Evolutionary conservation across 345 rosid genomes (phyloP).

Genomic region (Erucastrum elatum): DNA sequence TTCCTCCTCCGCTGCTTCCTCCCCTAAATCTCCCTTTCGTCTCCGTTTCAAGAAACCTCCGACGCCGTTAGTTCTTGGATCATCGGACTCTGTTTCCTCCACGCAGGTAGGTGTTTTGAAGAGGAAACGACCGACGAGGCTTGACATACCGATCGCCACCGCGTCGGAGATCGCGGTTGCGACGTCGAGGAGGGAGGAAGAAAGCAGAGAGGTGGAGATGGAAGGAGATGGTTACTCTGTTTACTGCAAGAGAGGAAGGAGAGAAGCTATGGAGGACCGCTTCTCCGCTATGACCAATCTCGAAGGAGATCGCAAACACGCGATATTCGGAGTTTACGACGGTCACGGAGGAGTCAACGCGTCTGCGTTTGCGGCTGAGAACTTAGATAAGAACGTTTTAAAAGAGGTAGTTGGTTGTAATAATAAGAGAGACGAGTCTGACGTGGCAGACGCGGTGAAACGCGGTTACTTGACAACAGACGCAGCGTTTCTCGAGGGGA

Average conservation of each 20-base stretch:
- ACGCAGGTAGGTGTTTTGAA: slow-evolving; percentile 44
- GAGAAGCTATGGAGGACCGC: slow-evolving; percentile 92
- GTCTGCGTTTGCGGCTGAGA: slow-evolving; percentile 75
- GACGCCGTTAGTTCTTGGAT: slow-evolving; percentile 23
- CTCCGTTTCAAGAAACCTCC: slow-evolving; percentile 63
- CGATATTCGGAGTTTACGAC: slow-evolving; percentile 79
- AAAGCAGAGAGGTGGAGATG: slow-evolving; percentile 48
- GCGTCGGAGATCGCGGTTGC: slow-evolving; percentile 10
- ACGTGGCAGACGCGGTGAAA: slow-evolving; percentile 58
- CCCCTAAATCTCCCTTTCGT: slow-evolving; percentile 72
- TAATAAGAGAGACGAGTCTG: slow-evolving; percentile 40
- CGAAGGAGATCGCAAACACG: slow-evolving; percentile 71
- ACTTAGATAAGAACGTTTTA: slow-evolving; percentile 64
- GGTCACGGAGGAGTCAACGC: slow-evolving; percentile 91
- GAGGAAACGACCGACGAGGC: slow-evolving; percentile 82
- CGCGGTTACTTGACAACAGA: slow-evolving; percentile 77
- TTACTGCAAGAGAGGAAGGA: slow-evolving; percentile 84
- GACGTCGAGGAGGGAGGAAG: slow-evolving; percentile 39
- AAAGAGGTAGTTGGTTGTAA: slow-evolving; percentile 39
- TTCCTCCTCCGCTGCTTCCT: slow-evolving; percentile 48
- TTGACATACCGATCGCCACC: slow-evolving; percentile 55
- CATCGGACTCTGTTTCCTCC: slow-evolving; percentile 30
- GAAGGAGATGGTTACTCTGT: slow-evolving; percentile 72
- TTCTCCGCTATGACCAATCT: slow-evolving; percentile 60
- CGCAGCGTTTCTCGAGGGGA: slow-evolving; percentile 57